Evolutionary conservation across 2,329 filamentous ascomycete genomes (phyloP).

Genomic region (Stromatinia cepivora): DNA sequence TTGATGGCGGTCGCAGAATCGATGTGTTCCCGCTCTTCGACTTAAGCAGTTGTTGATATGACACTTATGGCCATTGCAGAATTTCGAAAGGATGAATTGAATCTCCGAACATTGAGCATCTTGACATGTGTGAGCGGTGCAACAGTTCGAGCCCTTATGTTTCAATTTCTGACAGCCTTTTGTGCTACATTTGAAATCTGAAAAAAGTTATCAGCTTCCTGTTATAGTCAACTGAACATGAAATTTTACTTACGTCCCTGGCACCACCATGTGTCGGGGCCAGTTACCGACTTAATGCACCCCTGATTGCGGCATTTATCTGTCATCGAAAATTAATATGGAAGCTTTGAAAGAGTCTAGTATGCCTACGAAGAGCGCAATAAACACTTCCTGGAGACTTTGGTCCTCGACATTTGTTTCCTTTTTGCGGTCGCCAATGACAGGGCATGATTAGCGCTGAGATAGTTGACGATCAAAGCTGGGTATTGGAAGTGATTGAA

Average conservation of each 20-base stretch:
- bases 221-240: not conserved
- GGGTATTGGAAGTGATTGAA: not conserved
- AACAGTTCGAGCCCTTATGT: not conserved
- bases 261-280: not conserved
- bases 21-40: accelerated
- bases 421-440: not conserved
- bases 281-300: no score
- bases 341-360: not conserved
- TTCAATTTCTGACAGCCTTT: not conserved
- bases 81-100: not conserved
- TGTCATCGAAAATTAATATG: no score
- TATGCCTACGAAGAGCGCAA: not conserved
- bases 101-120: not conserved
- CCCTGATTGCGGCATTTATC: no score
- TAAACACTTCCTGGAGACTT: not conserved
- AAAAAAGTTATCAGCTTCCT: not conserved
- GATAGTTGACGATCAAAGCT: not conserved
- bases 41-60: not conserved
- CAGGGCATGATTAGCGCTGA: not conserved
- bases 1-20: not conserved
- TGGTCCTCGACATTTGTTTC: not conserved
- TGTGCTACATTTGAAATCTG: not conserved
- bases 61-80: not conserved
- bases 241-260: not conserved
- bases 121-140: not conserved